Evolutionary conservation across 257 asterid genomes (phyloP).

Genomic region (Solanum medicagineum): DNA sequence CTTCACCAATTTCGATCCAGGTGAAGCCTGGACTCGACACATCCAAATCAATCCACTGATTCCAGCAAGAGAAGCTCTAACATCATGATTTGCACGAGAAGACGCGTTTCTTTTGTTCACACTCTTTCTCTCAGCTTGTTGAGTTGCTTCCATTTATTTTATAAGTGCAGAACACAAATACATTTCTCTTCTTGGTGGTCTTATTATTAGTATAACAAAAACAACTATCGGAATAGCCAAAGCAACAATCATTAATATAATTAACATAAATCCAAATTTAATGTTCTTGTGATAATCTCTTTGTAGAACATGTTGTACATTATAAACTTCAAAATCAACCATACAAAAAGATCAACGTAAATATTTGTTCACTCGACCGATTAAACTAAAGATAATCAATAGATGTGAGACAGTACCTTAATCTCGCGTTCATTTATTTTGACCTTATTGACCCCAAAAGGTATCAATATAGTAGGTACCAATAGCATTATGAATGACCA

Average conservation of each 20-base stretch:
- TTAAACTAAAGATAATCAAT: no score
- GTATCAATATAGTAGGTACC: conserved; percentile 21
- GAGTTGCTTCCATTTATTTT: background rate
- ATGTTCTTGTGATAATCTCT: conserved; percentile 12
- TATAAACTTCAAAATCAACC: no score
- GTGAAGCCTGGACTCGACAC: no score
- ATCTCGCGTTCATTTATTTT: conserved; percentile 17
- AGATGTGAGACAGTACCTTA: background rate
- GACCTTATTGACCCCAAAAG: conserved; percentile 32
- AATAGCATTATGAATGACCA: conserved; percentile 32
- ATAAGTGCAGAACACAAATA: background rate
- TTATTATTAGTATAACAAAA: conserved; percentile 9
- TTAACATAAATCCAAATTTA: conserved; percentile 10
- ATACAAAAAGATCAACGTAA: no score
- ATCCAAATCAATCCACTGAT: no score
- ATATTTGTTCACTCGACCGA: no score
- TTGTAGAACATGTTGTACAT: conserved; percentile 9
- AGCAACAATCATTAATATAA: conserved; percentile 12
- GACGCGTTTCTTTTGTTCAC: no score
- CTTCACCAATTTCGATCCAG: no score
- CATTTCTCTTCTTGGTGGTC: conserved; percentile 45
- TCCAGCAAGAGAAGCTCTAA: no score
- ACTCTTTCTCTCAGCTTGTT: background rate
- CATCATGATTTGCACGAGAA: no score
- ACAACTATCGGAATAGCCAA: conserved; percentile 7